Base-by-base conservation (phyloP, 352 stramenopile genomes). In the Pythium plurisporium region DNA sequence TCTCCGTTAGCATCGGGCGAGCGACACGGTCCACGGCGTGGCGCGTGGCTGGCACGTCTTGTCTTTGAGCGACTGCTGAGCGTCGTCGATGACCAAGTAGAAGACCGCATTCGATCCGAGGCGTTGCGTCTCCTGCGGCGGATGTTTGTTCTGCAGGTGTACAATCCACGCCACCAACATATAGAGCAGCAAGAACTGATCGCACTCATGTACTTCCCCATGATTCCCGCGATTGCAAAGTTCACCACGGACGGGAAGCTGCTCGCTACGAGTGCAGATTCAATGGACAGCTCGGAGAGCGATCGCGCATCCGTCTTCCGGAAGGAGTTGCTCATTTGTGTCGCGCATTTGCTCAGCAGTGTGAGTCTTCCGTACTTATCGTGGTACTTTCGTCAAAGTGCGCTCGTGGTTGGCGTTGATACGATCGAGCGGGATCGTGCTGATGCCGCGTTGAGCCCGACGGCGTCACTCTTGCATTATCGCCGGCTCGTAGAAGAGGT, bases 321-420 rank as follows among this genome's bases (percentile, higher is more conserved):
- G 29, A 87, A 83, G 43, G 80, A 90, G 48, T 55, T 88, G 40
- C 56, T 88, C 27, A 59, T 82, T n/a, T 90, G 75, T 26, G 66
- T 87, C 4, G 72, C 63, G 2, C 78, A 90, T 43, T 53, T 90
- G 26, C 61, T 90, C 11, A 82, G 70, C 59, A 84, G 68, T 29
- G 76, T 90, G 14, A 84, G 77, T 8, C 70, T 47, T 1, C 26
- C 50, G 20, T 69, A 80, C 15, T 44, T 90, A 6, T 56, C 59
- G 1, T 65, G 57, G 31, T 83, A 86, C 51, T 89, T 84, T 33
- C 55, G 61, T 3, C 56, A 69, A 41, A 67, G 46, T 9, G 58
- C 58, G 0, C 30, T 59, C 6, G 38, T 63, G n/a, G 46, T 53
- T 5, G 31, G 40, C 7, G 42, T 29, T 8, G 51, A 59, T 19